These are phyloP conservation scores for Umbellularia californica DNA, from an alignment of 164 flowering plant species.

Conservation along the genomic window DNA sequence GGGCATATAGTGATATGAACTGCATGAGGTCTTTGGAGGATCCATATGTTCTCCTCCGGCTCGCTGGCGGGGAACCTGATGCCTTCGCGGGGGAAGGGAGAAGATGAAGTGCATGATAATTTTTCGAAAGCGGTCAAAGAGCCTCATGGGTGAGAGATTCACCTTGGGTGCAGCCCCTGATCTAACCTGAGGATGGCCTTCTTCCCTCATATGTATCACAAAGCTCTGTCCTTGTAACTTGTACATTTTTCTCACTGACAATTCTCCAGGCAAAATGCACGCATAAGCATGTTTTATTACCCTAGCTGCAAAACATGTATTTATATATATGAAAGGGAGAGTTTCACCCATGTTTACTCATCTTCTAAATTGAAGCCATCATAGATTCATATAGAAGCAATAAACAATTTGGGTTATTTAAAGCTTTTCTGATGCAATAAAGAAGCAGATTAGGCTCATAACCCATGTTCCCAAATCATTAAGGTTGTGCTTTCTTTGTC, in stretches of 20 bases:
- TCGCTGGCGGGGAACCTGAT: constrained; percentile 6
- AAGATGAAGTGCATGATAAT: constrained; percentile 52
- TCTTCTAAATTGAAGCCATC: neutral
- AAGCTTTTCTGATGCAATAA: neutral
- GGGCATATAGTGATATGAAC: constrained; percentile 31
- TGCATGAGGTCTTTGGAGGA: constrained; percentile 61
- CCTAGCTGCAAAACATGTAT: neutral
- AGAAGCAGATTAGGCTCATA: neutral
- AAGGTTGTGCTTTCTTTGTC: constrained; percentile 37
- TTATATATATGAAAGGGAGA: constrained; percentile 10
- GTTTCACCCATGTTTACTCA: neutral
- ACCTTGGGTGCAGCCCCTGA: constrained; percentile 11
- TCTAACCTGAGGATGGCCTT: constrained; percentile 2
- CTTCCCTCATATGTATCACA: constrained; percentile 31
- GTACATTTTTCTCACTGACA: constrained; percentile 21
- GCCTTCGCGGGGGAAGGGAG: constrained; percentile 30
- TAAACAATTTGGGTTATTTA: neutral
- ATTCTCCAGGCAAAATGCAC: constrained; percentile 40
- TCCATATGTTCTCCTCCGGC: constrained; percentile 37
- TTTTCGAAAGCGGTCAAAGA: constrained; percentile 59
- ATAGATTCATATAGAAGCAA: neutral
- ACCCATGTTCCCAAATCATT: constrained; percentile 75
- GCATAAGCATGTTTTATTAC: constrained; percentile 39
- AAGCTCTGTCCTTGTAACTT: constrained; percentile 36
- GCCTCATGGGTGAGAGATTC: constrained; percentile 58